Evolutionary conservation across 2,329 filamentous ascomycete genomes (phyloP), one percentile per base, ranked within the genome.

Genomic region (Pleomassaria siparia): DNA sequence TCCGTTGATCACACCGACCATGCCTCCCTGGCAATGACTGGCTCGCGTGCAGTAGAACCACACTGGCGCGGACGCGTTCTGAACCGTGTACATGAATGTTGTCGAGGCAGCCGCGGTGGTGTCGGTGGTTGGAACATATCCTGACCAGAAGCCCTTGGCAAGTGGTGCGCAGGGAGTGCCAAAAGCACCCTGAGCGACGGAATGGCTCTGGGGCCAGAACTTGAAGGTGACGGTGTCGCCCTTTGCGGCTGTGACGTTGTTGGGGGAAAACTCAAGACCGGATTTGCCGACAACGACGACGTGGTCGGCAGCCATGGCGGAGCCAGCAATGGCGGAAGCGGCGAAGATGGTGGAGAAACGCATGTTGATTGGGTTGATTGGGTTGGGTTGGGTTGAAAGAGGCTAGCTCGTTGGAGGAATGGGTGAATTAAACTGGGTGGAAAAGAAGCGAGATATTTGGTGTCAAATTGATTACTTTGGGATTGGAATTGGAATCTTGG

Each of bases 21-120:
- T 72, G 42, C 69, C 70, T 30, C 29, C 45, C 49, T 71, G 64
- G 60, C 70, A 73, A 49, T 73, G 70, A 54, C 54, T 46, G 41
- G 54, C 67, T 44, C 69, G 68, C n/a, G 65, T 61, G 62, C 70
- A 73, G 62, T 73, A 73, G 59, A 69, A 69, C 64, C 68, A 71
- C 50, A 71, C 56, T n/a, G 70, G 70, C 12, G 59, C 51, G 12
- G 66, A 67, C 30, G 62, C 65, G 39, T 72, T 69, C 11, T 43
- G 66, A 47, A 73, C 66, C 12, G 58, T 59, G 49, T 66, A 60
- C 37, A 56, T 61, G 57, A 67, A 73, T 6, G 61, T 63, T 39
- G 46, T 56, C 33, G 55, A 48, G 11, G 66, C 56, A 10, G 58
- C 63, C 11, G 50, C 56, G 10, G 54, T 47, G n/a, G 54, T 57